phyloP scores from a whole-genome alignment of 345 rosid species.

The Eucalyptus fibrosa region DNA sequence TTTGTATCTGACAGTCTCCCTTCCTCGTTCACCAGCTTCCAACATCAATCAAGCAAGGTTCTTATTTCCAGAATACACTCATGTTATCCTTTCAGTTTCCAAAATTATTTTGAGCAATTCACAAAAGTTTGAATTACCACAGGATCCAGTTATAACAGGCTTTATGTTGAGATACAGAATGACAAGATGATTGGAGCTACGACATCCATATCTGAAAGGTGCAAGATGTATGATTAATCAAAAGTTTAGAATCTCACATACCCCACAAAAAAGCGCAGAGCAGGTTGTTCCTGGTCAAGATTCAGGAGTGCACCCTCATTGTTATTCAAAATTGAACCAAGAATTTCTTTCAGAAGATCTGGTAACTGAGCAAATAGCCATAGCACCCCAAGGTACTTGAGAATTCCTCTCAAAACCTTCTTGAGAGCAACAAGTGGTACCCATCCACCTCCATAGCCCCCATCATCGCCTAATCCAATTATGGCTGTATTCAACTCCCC shows the following conservation, averaged over 20 bases:
- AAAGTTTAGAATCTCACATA: constrained; percentile 16
- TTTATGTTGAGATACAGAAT: background rate
- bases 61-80: background rate
- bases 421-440: constrained; percentile 99
- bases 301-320: constrained; percentile 93
- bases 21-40: background rate
- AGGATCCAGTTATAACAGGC: background rate
- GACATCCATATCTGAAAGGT: background rate
- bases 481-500: constrained; percentile 96
- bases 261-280: constrained; percentile 98
- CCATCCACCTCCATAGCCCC: constrained; percentile 99
- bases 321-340: constrained; percentile 89
- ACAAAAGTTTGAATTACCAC: background rate
- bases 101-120: background rate
- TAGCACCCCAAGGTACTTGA: constrained; percentile 92
- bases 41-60: background rate
- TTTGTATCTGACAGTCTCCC: background rate
- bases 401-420: constrained; percentile 92
- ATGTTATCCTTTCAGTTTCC: background rate
- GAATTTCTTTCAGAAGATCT: constrained; percentile 81
- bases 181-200: background rate
- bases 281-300: constrained; percentile 99
- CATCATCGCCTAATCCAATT: constrained; percentile 98
- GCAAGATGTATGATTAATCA: background rate
- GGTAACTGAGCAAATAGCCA: constrained; percentile 97